These are phyloP conservation scores for Murraya koenigii DNA, from an alignment of 345 rosid genomes.

Conservation along the genomic window DNA sequence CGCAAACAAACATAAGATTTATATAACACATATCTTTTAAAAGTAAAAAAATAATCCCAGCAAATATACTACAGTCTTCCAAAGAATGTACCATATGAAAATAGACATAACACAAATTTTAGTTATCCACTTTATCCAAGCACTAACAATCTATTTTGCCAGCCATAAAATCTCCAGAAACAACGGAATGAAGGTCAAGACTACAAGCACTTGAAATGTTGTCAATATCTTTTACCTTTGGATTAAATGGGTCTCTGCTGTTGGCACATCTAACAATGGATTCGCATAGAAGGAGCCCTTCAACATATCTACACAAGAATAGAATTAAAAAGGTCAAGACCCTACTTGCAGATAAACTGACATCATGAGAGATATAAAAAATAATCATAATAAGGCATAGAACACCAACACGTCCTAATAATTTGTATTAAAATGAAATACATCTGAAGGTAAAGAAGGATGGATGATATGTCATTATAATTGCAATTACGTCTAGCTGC, in stretches of 20 bases:
- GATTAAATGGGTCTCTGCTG: conserved; percentile 44
- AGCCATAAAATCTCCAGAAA: conserved; percentile 15
- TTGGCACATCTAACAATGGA: conserved; percentile 76
- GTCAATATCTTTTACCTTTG: conserved; percentile 44
- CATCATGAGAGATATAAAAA: neutral
- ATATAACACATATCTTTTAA: neutral
- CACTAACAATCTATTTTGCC: neutral
- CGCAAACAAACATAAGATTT: neutral
- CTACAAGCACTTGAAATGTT: conserved; percentile 15
- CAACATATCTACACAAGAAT: conserved; percentile 52
- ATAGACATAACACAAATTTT: neutral
- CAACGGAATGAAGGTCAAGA: neutral
- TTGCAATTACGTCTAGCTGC: neutral
- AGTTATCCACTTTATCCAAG: neutral
- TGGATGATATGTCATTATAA: neutral
- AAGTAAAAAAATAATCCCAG: neutral
- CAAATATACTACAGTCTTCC: neutral
- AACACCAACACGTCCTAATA: neutral
- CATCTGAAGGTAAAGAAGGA: neutral
- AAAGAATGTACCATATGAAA: neutral
- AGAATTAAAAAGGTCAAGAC: neutral
- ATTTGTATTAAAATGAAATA: neutral
- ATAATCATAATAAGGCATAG: neutral
- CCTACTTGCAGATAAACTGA: neutral
- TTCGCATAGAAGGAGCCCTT: conserved; percentile 92